Base-by-base conservation (phyloP, 1,139 yeast species). In the Debaryomyces udenii region DNA sequence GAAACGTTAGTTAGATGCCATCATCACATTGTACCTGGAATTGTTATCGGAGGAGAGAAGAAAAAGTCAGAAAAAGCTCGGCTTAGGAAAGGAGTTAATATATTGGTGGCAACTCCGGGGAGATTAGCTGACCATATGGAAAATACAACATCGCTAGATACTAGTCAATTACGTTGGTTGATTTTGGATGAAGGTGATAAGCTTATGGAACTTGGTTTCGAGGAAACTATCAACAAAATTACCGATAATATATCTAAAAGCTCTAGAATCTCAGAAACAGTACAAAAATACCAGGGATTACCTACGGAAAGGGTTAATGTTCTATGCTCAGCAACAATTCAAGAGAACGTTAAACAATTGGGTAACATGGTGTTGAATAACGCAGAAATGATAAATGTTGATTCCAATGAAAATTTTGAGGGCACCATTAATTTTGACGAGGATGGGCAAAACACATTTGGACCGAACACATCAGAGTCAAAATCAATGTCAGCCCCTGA, bases 121-220 rank as follows among this genome's bases (percentile, higher is more conserved):
- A 75, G 97, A 50, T 70, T 90, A 40, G 86, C 88, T 3, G 99
- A 93, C 61, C 99, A 93, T 68, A 80, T 93, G 51, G 96, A 89
- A 48, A 87, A 90, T 59, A 93, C 99, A 0, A 48, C 58, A 18
- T 79, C 84, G 16, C 75, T 90, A 45, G 83, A 89, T 49, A 65
- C 87, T 23, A 72, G 86, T 6, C 81, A 87, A 43, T 74, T 91
- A 36, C 72, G 96, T 53, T 93, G 90, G 78, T 76, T 91, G 23
- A 82, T 93, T 13, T 64, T 93, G 48, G 99, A 93, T 66, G 99
- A 93, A 72, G 99, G 98, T 60, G 99, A 93, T 65, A 79, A 91
- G 51, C 74, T 93, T 54, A 88, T 93, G 78, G 99, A 93, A 55
- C 73, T 93, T 44, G 99, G 99, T 1, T 93, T 93, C 57, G 97